Percentiles rank a stretch among this genome's conserved stretches.
These are phyloP conservation scores for Hypoxylon sp. DNA, from an alignment of 2,329 filamentous ascomycete genomes.

Conservation along the genomic window DNA sequence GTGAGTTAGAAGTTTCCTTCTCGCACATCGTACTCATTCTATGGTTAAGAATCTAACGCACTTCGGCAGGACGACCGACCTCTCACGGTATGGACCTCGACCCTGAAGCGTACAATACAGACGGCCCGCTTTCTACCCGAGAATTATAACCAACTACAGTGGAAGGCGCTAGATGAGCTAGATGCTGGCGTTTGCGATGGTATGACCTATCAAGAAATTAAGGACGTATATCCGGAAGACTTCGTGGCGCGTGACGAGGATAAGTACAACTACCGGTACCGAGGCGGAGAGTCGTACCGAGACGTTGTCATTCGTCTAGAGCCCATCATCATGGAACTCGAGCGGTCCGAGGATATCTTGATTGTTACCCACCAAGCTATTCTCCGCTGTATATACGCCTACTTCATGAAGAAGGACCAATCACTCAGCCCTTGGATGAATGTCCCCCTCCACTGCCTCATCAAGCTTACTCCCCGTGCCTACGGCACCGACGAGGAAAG, in stretches of 20 bases:
- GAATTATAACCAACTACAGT: slow-evolving; percentile 94
- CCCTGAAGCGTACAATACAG: slow-evolving; percentile 86
- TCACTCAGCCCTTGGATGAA: slow-evolving; percentile 98
- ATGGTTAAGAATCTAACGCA: slow-evolving; percentile 32
- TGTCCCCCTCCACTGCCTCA: slow-evolving; percentile 94
- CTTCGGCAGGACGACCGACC: slow-evolving; percentile 69
- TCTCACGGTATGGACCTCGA: slow-evolving; percentile 75
- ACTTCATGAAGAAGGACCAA: slow-evolving; percentile 98
- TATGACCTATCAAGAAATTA: slow-evolving; percentile 95
- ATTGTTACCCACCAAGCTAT: slow-evolving; percentile 99
- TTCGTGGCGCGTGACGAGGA: slow-evolving; percentile 96
- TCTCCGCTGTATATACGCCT: slow-evolving; percentile 96
- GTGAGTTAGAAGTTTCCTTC: slow-evolving; percentile 66
- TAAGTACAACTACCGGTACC: slow-evolving; percentile 99
- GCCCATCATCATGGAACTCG: slow-evolving; percentile 99
- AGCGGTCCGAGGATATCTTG: slow-evolving; percentile 95
- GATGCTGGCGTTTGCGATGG: slow-evolving; percentile 97
- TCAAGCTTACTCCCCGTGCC: slow-evolving; percentile 94
- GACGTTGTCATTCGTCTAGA: slow-evolving; percentile 98
- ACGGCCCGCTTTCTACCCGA: slow-evolving; percentile 86
- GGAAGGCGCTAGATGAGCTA: slow-evolving; percentile 98
- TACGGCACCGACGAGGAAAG: slow-evolving; percentile 94
- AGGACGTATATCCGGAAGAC: slow-evolving; percentile 91
- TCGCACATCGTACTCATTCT: not conserved
- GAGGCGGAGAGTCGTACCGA: slow-evolving; percentile 93